Evolutionary conservation across 1,284 basidiomycete species (phyloP), one percentile per base, ranked within the genome.

Genomic region (Meripilus lineatus): DNA sequence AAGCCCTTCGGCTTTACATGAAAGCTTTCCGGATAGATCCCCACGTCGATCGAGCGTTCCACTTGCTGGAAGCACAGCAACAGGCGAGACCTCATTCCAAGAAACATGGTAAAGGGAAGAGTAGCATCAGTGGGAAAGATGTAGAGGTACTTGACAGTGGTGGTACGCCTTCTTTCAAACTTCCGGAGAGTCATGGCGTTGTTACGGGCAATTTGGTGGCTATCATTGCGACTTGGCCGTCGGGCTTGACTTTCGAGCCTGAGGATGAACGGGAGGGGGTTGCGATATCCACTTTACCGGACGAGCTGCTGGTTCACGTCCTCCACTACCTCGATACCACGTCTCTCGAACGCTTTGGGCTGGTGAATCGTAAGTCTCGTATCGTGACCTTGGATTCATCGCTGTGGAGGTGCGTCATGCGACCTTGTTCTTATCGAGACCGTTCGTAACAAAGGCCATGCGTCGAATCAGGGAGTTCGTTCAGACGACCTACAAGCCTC

Each of bases 1-100:
- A 84, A 25, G 91, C 91, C 6, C 63, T 92, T 5, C 59, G 63
- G 20, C 65, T 91, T 3, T 94, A 94, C 57, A 77, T 87, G 10
- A 76, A 77, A 43, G 88, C 89, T 1, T 93, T 93, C 63, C 77
- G 82, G 46, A 66, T 86, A 58, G 78, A 92, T 44, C 60, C 79
- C 18, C 68, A 84, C 48, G 82, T 89, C 35, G 85, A 88, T 57
- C 70, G 70, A 46, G 71, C 72, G 1, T 86, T 81, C 58, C 69
- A 74, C 45, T 67, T 68, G 37, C 70, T 79, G 44, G 81, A 86
- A 58, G 64, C 56, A n/a, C 59, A 59, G 50, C 41, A 67, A 18
- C 28, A 30, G 8, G 28, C 10, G 8, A 8, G n/a, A n/a, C 8
- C 28, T 30, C 8, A 30, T n/a, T 10, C 28, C n/a, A 10, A 10